Conservation (phyloP, 129 eudicot genomes). For the Calendula officinalis region DNA sequence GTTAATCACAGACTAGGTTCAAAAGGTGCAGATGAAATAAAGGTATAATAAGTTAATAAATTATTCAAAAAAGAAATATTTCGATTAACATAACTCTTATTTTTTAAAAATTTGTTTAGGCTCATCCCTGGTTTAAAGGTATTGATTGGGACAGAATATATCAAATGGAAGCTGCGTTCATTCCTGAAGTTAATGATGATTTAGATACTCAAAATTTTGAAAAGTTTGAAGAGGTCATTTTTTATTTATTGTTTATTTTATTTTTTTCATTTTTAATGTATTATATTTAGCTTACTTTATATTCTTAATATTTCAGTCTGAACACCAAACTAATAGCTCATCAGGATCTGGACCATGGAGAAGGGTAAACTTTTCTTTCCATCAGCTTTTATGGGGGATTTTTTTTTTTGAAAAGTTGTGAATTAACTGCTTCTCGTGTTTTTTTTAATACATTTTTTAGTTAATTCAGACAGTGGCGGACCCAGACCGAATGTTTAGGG, state of each 20-base stretch:
- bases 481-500: no score
- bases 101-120: conserved; percentile 45
- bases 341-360: conserved; percentile 91
- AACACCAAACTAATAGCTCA: conserved; percentile 48
- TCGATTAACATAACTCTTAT: conserved; percentile 9
- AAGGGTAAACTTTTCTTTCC: conserved; percentile 51
- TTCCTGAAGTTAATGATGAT: conserved; percentile 93
- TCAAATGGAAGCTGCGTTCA: conserved; percentile 90
- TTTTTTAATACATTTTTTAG: conserved; percentile 1
- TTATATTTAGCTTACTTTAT: background rate
- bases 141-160: conserved; percentile 83
- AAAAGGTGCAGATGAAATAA: conserved; percentile 92
- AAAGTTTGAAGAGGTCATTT: conserved; percentile 81
- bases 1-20: conserved; percentile 88
- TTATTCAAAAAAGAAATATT: background rate
- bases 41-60: conserved; percentile 54
- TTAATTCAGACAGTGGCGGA: no score
- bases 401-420: background rate
- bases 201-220: conserved; percentile 94
- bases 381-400: background rate
- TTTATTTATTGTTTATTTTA: background rate
- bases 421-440: conserved; percentile 3
- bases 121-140: conserved; percentile 88
- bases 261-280: background rate
- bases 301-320: conserved; percentile 36